phyloP scores from a whole-genome alignment of 768 basidiomycete genomes.

The Amanita brunnescens region DNA sequence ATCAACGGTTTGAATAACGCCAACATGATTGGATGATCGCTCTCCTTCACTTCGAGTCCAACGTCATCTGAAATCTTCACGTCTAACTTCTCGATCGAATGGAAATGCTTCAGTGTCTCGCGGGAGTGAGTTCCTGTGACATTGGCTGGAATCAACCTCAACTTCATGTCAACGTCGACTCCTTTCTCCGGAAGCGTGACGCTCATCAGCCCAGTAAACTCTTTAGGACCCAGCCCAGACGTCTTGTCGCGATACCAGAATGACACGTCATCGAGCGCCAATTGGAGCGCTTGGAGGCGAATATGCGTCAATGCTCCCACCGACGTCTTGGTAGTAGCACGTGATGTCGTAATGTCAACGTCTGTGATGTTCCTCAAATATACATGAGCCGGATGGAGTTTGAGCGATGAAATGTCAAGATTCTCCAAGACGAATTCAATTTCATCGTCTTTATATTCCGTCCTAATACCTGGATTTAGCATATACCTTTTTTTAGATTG shows the following conservation, averaged over 20 bases:
- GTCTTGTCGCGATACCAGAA: slow-evolving; percentile 67
- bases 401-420: slow-evolving; percentile 58
- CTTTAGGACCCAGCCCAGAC: slow-evolving; percentile 40
- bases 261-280: slow-evolving; percentile 55
- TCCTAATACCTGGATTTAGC: slow-evolving; percentile 30
- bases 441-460: slow-evolving; percentile 60
- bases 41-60: slow-evolving; percentile 43
- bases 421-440: slow-evolving; percentile 72
- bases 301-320: slow-evolving; percentile 61
- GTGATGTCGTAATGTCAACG: slow-evolving; percentile 36
- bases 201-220: slow-evolving; percentile 54
- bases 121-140: slow-evolving; percentile 33
- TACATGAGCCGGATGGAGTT: slow-evolving; percentile 58
- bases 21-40: slow-evolving; percentile 55
- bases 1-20: slow-evolving; percentile 59
- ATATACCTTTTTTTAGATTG: neutral
- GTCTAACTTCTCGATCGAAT: slow-evolving; percentile 45
- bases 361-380: slow-evolving; percentile 66
- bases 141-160: slow-evolving; percentile 52
- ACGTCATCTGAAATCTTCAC: slow-evolving; percentile 52
- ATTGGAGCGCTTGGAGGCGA: slow-evolving; percentile 55
- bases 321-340: slow-evolving; percentile 32
- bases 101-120: slow-evolving; percentile 37
- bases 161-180: slow-evolving; percentile 57
- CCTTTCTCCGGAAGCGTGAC: slow-evolving; percentile 59